A percentile compares a stretch with the other conserved stretches of the same genome.
phyloP scores from a whole-genome alignment of 1,284 basidiomycete species.

The Melampsora medusae region DNA sequence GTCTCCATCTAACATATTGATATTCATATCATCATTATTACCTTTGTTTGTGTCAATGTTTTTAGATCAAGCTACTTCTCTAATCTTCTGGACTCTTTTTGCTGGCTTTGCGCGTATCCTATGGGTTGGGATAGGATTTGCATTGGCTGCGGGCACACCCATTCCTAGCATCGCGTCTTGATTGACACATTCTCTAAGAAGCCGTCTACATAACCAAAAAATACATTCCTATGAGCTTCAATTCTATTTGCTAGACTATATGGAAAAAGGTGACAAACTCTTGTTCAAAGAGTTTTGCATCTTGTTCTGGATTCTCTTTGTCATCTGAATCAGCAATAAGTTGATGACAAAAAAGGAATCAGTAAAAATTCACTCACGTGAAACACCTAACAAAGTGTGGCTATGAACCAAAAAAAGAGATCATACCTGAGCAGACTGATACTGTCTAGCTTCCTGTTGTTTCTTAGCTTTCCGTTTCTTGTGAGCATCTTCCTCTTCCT shows the following conservation, averaged over 20 bases:
- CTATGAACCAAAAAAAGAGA: not conserved
- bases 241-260: not conserved
- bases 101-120: not conserved
- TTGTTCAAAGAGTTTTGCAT: constrained; percentile 30
- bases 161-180: not conserved
- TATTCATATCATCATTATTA: not conserved
- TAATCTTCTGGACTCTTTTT: not conserved
- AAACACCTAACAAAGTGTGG: not conserved
- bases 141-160: not conserved
- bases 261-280: constrained; percentile 23
- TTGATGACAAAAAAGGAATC: not conserved
- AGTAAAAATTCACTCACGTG: not conserved
- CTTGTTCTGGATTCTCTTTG: constrained; percentile 34
- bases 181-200: constrained; percentile 13
- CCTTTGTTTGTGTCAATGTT: not conserved
- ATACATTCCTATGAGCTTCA: too few species aligned
- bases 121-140: not conserved
- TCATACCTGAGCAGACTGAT: constrained; percentile 28
- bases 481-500: not conserved
- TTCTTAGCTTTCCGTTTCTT: constrained; percentile 21
- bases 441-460: not conserved
- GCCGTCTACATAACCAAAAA: constrained; percentile 1
- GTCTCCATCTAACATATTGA: not conserved
- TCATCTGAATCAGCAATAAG: constrained; percentile 36
- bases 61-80: too few species aligned